These are phyloP conservation scores for Clonostachys chloroleuca DNA, from an alignment of 2,329 filamentous ascomycete genomes.

Conservation along the genomic window DNA sequence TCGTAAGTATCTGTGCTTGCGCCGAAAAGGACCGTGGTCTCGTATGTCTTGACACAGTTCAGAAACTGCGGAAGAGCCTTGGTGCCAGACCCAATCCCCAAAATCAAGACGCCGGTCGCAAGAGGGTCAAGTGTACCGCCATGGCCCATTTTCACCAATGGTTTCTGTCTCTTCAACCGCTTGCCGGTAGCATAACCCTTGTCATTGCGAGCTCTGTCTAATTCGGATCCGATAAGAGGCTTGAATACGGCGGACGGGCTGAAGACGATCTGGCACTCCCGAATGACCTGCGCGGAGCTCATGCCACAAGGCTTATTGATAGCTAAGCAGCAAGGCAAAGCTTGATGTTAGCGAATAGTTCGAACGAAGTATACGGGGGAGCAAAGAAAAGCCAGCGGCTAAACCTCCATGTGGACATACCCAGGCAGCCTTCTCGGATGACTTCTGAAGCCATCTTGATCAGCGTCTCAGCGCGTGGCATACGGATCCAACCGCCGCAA, in stretches of 20 bases:
- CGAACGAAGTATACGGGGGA: no score
- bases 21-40: slow-evolving; percentile 84
- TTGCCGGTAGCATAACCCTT: slow-evolving; percentile 54
- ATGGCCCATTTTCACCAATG: slow-evolving; percentile 85
- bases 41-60: slow-evolving; percentile 88
- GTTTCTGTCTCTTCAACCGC: slow-evolving; percentile 54
- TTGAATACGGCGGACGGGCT: slow-evolving; percentile 76
- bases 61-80: slow-evolving; percentile 78
- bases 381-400: no score
- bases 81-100: slow-evolving; percentile 83
- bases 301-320: slow-evolving; percentile 89
- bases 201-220: slow-evolving; percentile 48
- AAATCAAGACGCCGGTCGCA: slow-evolving; percentile 86
- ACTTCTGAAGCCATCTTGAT: slow-evolving; percentile 49
- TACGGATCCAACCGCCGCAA: slow-evolving; percentile 8
- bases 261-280: slow-evolving; percentile 81
- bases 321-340: slow-evolving; percentile 51
- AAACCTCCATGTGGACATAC: slow-evolving; percentile 26
- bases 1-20: slow-evolving; percentile 93
- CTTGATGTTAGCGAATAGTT: neutral
- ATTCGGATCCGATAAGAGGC: slow-evolving; percentile 68
- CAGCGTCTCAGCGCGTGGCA: slow-evolving; percentile 21
- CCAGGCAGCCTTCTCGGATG: slow-evolving; percentile 54
- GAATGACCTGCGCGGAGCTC: slow-evolving; percentile 86
- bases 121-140: slow-evolving; percentile 93